These are phyloP conservation scores for Centella asiatica DNA, from an alignment of 129 eudicot genomes.

Conservation along the genomic window DNA sequence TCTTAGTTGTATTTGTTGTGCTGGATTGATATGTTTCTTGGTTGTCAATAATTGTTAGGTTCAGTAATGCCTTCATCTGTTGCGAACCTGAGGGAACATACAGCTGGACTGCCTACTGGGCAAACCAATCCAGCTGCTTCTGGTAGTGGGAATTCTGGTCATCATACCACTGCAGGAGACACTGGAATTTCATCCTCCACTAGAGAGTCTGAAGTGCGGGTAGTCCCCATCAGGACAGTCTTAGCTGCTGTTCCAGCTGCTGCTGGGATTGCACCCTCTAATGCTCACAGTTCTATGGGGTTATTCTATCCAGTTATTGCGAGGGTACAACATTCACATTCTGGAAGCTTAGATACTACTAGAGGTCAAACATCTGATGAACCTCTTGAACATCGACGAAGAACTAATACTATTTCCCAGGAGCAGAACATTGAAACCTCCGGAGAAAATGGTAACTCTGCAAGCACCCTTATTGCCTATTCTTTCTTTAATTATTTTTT, in stretches of 20 bases:
- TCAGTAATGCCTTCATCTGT: conserved; percentile 36
- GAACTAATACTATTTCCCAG: conserved; percentile 30
- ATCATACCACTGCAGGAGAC: conserved; percentile 20
- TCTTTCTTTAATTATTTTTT: background rate
- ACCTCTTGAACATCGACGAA: conserved; percentile 17
- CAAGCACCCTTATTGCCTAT: background rate
- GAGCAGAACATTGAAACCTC: conserved; percentile 27
- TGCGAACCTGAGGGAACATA: conserved; percentile 42
- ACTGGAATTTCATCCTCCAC: conserved; percentile 25
- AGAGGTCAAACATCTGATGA: conserved; percentile 36
- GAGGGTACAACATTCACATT: conserved; percentile 39
- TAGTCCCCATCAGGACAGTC: conserved; percentile 55
- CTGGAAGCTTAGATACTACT: conserved; percentile 26
- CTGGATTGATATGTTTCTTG: background rate
- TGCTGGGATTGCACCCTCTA: conserved; percentile 37
- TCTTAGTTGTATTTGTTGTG: background rate
- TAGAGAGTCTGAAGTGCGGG: conserved; percentile 47
- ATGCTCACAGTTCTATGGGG: conserved; percentile 48
- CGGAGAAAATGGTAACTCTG: conserved; percentile 32
- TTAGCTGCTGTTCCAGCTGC: conserved; percentile 49
- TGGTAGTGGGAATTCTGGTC: conserved; percentile 25
- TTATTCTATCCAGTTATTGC: conserved; percentile 62
- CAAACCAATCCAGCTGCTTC: conserved; percentile 30
- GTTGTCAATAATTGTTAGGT: conserved; percentile 16
- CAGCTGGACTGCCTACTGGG: conserved; percentile 35